Evolutionary conservation across 192 early-diverging fungal genomes (phyloP).

Genomic region (Podila minutissima): DNA sequence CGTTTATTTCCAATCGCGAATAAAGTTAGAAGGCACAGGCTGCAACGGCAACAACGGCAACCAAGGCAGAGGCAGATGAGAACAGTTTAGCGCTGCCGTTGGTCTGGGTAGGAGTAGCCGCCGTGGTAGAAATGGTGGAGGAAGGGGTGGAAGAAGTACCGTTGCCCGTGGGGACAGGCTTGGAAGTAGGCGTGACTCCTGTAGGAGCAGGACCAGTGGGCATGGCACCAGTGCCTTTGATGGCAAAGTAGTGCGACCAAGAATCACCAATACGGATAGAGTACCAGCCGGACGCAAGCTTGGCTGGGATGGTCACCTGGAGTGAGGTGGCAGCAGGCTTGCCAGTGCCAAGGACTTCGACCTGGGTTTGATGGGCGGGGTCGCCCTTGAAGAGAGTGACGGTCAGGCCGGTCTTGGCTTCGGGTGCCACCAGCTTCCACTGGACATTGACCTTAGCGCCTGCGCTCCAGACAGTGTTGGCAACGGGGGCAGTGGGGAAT

Average conservation of each 20-base stretch:
- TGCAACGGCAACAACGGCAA: conserved; percentile 13
- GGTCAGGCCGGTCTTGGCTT: conserved; percentile 4
- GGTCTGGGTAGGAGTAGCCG: background rate
- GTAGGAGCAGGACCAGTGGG: conserved; percentile 21
- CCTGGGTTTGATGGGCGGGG: conserved; percentile 22
- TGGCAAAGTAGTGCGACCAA: conserved; percentile 29
- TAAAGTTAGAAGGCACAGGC: conserved; percentile 16
- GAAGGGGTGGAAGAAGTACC: conserved; percentile 2
- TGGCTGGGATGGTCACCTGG: conserved; percentile 18
- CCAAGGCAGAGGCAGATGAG: conserved; percentile 4
- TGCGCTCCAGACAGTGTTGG: conserved; percentile 23
- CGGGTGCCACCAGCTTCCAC: conserved; percentile 18
- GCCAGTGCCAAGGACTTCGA: conserved; percentile 7
- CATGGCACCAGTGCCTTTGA: conserved; percentile 19
- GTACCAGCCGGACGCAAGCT: conserved; percentile 32
- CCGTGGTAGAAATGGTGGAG: background rate
- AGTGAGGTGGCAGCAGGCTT: conserved; percentile 14
- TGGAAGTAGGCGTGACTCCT: background rate
- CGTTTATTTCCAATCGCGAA: too few relatives aligned
- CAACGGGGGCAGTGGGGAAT: conserved; percentile 32
- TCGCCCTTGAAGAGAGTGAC: conserved; percentile 38
- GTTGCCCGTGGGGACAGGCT: background rate
- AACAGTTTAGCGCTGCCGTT: background rate
- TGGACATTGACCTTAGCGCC: conserved; percentile 7
- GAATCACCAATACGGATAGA: conserved; percentile 35